Evolutionary conservation across 2,329 filamentous ascomycete species (phyloP), one percentile per base, ranked within the genome.

Genomic region (Neofusicoccum parvum): DNA sequence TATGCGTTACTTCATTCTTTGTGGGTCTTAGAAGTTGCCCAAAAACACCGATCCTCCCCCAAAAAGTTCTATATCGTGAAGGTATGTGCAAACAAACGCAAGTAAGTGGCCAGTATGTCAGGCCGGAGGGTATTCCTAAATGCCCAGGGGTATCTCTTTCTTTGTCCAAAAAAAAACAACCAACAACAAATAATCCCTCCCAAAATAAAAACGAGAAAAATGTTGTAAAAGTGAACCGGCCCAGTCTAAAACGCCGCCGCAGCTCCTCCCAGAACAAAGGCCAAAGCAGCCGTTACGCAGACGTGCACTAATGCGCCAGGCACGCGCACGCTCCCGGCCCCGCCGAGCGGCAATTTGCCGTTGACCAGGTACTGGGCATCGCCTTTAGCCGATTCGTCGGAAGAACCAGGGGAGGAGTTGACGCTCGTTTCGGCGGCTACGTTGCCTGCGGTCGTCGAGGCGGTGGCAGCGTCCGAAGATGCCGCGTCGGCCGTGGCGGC

Each of bases 341-440:
- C 39, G 15, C 54, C 54, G 39, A 59, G 54, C 6, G 54, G 54
- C 23, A 59, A 14, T 9, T 59, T 59, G 39, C 54, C 54, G 39
- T 59, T 59, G 54, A 59, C 9, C 41, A 59, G 12, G 23, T 59
- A 59, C 39, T 59, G 54, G 15, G 54, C 54, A 14, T 46, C 17
- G 3, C 39, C 54, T 10, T 59, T 59, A 2, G 23, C 32, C 7
- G 54, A 59, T 23, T 59, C 54, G 11, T 59, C 27, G 6, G 54
- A 37, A 0, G 39, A 37, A 1, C 23, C 37, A 7, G 39, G 43
- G 1, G 53, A 53, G 37, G 7, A n/a, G n/a, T 4, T 7, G 15
- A 37, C 17, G 20, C 53, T 20, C 27, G 54, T 45, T 39, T 43
- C 39, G 54, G 54, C 32, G 10, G 51, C 51, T 7, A 27, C 37